These are phyloP conservation scores for Condylostoma magnum DNA, from an alignment of 169 alveolate species.

Conservation along the genomic window DNA sequence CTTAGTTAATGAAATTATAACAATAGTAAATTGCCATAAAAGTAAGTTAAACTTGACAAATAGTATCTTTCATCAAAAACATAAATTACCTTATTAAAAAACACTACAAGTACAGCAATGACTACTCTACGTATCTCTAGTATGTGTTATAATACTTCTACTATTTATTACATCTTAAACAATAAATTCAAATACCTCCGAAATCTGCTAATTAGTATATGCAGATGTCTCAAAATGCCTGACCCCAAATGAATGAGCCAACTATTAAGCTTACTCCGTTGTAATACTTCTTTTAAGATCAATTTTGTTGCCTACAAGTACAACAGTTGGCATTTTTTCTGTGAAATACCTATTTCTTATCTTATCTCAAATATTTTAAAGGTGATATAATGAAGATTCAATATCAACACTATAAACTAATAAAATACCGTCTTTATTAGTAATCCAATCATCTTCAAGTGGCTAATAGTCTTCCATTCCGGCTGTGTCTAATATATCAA, in stretches of 20 bases:
- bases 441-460: slow-evolving; percentile 23
- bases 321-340: slow-evolving; percentile 4
- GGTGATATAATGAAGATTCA: slow-evolving; percentile 11
- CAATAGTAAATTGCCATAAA: no score
- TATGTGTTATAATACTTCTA: no score
- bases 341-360: slow-evolving; percentile 1
- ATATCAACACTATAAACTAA: slow-evolving; percentile 31
- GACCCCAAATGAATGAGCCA: slow-evolving; percentile 17
- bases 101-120: no score
- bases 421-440: slow-evolving; percentile 30
- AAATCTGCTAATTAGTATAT: not conserved
- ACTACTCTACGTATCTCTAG: no score
- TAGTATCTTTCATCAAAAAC: no score
- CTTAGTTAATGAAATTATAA: no score
- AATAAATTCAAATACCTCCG: no score
- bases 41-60: no score
- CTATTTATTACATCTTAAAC: no score
- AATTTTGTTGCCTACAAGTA: slow-evolving; percentile 18
- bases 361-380: not conserved
- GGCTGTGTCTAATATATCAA: slow-evolving; percentile 49
- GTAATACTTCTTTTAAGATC: not conserved
- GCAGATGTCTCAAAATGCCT: not conserved
- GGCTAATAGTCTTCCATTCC: slow-evolving; percentile 45
- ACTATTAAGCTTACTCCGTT: slow-evolving; percentile 4
- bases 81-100: no score